A percentile compares a stretch with the other conserved stretches of the same genome.
Conservation (phyloP, 148 eudicot genomes). For the Camellia japonica region DNA sequence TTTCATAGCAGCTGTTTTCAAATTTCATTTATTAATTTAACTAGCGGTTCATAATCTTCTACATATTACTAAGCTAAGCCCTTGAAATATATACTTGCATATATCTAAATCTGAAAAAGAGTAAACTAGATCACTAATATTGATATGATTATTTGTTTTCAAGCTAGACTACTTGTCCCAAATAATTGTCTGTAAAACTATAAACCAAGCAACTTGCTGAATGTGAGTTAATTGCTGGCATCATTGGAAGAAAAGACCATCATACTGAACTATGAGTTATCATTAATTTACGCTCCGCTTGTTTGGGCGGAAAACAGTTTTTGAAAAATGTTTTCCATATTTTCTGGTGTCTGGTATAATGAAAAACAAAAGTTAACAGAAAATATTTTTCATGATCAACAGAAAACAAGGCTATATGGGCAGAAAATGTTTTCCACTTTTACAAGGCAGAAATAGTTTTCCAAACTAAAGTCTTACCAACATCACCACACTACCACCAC, state of each 20-base stretch:
- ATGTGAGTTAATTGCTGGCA: background rate
- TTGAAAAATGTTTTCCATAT: too few relatives aligned
- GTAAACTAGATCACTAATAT: background rate
- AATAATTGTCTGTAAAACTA: background rate
- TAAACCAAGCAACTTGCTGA: background rate
- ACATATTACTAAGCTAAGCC: background rate
- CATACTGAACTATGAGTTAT: background rate
- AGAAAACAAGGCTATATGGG: too few relatives aligned
- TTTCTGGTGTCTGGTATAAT: too few relatives aligned
- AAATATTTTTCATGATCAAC: too few relatives aligned
- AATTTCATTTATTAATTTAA: background rate
- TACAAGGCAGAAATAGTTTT: too few relatives aligned
- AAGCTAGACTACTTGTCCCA: background rate
- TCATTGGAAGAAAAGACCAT: background rate
- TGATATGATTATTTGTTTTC: background rate
- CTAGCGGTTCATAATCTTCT: background rate
- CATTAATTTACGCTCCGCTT: background rate
- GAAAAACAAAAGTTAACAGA: too few relatives aligned
- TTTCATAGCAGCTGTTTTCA: background rate
- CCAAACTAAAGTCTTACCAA: too few relatives aligned
- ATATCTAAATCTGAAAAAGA: background rate
- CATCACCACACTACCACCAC: too few relatives aligned
- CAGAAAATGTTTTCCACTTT: too few relatives aligned
- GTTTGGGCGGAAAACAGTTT: too few relatives aligned
- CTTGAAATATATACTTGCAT: background rate